Conservation (phyloP, 495 filamentous ascomycete genomes). For the Lasiosphaeriaceae sp. region DNA sequence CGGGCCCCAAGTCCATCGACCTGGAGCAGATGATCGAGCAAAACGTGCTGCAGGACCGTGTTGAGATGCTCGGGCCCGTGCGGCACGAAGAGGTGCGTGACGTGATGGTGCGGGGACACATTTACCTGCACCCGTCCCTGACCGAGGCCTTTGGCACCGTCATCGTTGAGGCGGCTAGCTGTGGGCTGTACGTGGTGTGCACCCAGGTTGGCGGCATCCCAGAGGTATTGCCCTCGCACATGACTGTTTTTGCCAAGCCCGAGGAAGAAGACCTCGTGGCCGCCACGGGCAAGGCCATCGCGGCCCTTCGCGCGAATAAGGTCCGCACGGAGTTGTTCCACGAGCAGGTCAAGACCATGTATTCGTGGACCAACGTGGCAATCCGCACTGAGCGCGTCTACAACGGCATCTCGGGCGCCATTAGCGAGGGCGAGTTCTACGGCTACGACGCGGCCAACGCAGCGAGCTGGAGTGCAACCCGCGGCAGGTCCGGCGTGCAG, state of each 20-base stretch:
- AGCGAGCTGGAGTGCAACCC: conserved; percentile 66
- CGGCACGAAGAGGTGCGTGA: conserved; percentile 95
- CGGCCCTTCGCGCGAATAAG: conserved; percentile 70
- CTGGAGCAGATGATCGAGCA: conserved; percentile 96
- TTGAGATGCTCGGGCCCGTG: conserved; percentile 86
- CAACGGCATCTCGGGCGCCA: conserved; percentile 78
- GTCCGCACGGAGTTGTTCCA: conserved; percentile 92
- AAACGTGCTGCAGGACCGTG: conserved; percentile 89
- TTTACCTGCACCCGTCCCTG: conserved; percentile 90
- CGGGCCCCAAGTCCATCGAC: conserved; percentile 94
- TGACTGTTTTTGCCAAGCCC: conserved; percentile 90
- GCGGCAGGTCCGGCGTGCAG: conserved; percentile 68
- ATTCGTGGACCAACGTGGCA: conserved; percentile 95
- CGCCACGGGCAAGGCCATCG: conserved; percentile 79
- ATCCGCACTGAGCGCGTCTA: conserved; percentile 91
- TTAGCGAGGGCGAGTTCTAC: conserved; percentile 83
- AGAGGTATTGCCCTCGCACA: conserved; percentile 87
- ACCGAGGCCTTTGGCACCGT: conserved; percentile 98
- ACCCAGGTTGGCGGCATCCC: conserved; percentile 96
- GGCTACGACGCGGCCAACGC: conserved; percentile 58
- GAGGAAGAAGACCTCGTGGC: conserved; percentile 87
- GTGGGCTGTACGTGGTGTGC: conserved; percentile 92
- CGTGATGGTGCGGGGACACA: conserved; percentile 97
- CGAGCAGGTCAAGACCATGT: conserved; percentile 95
- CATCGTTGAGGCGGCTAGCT: conserved; percentile 92